Conservation (phyloP, 805 yeast genomes). For the Candida coquimbonensis region DNA sequence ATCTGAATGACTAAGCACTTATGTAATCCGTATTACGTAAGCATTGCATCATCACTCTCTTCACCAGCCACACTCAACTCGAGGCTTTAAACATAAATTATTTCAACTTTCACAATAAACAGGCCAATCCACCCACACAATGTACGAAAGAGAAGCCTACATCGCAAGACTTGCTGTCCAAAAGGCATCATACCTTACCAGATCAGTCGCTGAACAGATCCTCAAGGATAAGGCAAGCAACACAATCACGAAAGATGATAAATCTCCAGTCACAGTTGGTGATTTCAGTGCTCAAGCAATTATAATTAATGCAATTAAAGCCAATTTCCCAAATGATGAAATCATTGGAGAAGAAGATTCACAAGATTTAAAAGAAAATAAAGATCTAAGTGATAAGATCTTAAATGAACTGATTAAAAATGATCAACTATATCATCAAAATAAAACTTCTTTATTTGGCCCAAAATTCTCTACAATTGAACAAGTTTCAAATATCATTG, state of each 20-base stretch:
- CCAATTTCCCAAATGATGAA: slow-evolving; percentile 76
- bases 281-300: slow-evolving; percentile 96
- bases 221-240: slow-evolving; percentile 37
- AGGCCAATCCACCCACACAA: not conserved
- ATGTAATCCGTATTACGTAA: no score
- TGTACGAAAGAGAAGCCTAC: slow-evolving; percentile 58
- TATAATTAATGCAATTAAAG: slow-evolving; percentile 72
- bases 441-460: slow-evolving; percentile 9
- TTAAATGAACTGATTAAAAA: slow-evolving; percentile 50
- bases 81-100: no score
- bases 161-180: slow-evolving; percentile 88
- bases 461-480: slow-evolving; percentile 38
- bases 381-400: slow-evolving; percentile 45
- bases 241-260: slow-evolving; percentile 76
- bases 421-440: slow-evolving; percentile 36
- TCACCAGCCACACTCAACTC: no score
- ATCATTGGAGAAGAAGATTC: slow-evolving; percentile 96
- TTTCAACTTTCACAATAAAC: no score
- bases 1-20: no score
- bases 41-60: no score
- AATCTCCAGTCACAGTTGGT: slow-evolving; percentile 93
- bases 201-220: slow-evolving; percentile 50
- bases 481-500: slow-evolving; percentile 59
- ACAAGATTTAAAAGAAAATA: slow-evolving; percentile 48
- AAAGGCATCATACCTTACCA: slow-evolving; percentile 75